These are phyloP conservation scores for Nakaseomyces nivariensis DNA, from an alignment of 1,139 yeast genomes.

Conservation along the genomic window DNA sequence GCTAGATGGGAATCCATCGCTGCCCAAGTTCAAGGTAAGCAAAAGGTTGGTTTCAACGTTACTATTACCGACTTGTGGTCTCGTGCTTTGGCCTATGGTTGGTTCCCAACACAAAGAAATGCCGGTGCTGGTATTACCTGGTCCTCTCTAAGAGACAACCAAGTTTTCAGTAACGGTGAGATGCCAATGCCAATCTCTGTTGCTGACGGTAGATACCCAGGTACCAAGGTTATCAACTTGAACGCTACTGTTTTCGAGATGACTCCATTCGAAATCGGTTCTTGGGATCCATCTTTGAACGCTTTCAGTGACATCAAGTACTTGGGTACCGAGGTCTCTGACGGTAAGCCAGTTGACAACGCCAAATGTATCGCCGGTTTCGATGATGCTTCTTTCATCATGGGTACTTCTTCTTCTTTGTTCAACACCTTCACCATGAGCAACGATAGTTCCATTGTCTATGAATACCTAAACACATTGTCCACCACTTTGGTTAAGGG, in stretches of 20 bases:
- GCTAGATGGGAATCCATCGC: slow-evolving; percentile 36
- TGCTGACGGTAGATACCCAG: slow-evolving; percentile 72
- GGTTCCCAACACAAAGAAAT: slow-evolving; percentile 45
- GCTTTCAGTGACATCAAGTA: slow-evolving; percentile 62
- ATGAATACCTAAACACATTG: slow-evolving; percentile 40
- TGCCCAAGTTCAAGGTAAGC: slow-evolving; percentile 9
- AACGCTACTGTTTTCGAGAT: slow-evolving; percentile 74
- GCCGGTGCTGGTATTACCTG: slow-evolving; percentile 33
- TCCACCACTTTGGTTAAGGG: slow-evolving; percentile 37
- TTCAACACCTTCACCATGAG: slow-evolving; percentile 62
- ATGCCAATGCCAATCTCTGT: slow-evolving; percentile 84
- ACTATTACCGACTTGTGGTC: slow-evolving; percentile 40
- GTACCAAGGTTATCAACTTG: slow-evolving; percentile 41
- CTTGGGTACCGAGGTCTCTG: slow-evolving; percentile 55
- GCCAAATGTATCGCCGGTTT: slow-evolving; percentile 52
- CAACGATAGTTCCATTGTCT: slow-evolving; percentile 44
- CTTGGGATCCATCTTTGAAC: slow-evolving; percentile 73
- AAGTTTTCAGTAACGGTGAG: slow-evolving; percentile 44
- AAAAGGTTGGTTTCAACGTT: slow-evolving; percentile 6
- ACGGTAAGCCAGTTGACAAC: slow-evolving; percentile 41
- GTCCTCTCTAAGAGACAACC: slow-evolving; percentile 33
- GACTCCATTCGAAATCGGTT: slow-evolving; percentile 76
- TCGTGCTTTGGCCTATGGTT: slow-evolving; percentile 66
- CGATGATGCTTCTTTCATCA: slow-evolving; percentile 66
- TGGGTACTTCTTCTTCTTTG: slow-evolving; percentile 72